These are phyloP conservation scores for Teratosphaeria viscida DNA, from an alignment of 2,329 filamentous ascomycete species.

Conservation along the genomic window DNA sequence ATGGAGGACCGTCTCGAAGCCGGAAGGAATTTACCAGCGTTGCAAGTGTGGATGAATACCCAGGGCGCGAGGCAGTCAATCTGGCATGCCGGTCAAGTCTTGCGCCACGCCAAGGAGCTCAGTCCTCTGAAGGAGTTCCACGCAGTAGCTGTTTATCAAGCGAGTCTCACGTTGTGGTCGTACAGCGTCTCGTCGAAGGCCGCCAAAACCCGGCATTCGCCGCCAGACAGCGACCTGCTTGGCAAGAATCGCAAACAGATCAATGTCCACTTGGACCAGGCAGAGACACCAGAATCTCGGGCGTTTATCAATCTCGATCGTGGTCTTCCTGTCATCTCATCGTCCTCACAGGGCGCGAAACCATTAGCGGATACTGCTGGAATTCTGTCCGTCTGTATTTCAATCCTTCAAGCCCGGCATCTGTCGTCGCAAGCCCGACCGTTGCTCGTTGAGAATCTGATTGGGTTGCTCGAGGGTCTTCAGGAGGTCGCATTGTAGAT, in stretches of 20 bases:
- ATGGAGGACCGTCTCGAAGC: slow-evolving; percentile 56
- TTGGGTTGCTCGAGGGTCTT: neutral
- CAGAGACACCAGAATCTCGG: neutral
- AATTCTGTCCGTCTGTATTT: neutral
- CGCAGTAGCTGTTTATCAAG: slow-evolving; percentile 42
- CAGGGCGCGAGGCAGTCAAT: slow-evolving; percentile 46
- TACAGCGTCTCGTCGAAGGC: neutral
- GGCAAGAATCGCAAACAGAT: neutral
- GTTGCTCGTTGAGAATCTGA: neutral
- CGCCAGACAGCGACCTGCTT: neutral
- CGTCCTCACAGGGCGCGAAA: neutral
- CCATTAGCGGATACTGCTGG: neutral
- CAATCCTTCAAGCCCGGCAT: neutral
- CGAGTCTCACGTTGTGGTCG: neutral
- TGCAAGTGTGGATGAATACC: slow-evolving; percentile 47
- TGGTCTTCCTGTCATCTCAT: neutral
- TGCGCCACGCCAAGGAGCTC: slow-evolving; percentile 32
- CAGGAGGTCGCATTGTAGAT: neutral
- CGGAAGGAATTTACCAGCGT: slow-evolving; percentile 42
- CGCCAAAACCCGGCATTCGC: neutral
- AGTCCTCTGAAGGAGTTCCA: slow-evolving; percentile 46
- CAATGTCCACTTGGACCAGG: neutral
- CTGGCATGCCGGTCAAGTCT: slow-evolving; percentile 56
- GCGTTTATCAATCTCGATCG: neutral
- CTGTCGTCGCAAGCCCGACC: neutral